phyloP scores from a whole-genome alignment of 371 early-diverging fungal species.

The Sporodiniella umbellata region DNA sequence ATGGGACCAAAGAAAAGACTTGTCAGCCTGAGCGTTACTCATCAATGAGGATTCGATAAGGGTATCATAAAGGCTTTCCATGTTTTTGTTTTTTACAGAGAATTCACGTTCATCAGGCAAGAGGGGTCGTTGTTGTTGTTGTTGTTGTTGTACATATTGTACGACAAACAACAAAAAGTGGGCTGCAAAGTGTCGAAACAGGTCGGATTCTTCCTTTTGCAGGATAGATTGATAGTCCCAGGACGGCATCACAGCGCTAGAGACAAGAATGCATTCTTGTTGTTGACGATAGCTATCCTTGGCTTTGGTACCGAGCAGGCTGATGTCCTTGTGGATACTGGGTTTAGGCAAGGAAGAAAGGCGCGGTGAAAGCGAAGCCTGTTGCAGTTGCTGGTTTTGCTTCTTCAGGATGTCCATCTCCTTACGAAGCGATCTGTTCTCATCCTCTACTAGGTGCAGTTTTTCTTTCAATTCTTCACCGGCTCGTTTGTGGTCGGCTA shows the following conservation, averaged over 20 bases:
- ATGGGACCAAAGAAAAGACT: constrained; percentile 41
- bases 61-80: constrained; percentile 44
- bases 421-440: constrained; percentile 55
- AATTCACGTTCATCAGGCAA: constrained; percentile 34
- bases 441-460: constrained; percentile 47
- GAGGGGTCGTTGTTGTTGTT: constrained; percentile 10
- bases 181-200: constrained; percentile 18
- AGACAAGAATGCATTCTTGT: constrained; percentile 40
- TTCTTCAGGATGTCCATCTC: constrained; percentile 48
- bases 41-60: constrained; percentile 40
- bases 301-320: constrained; percentile 43
- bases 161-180: constrained; percentile 27
- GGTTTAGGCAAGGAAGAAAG: constrained; percentile 34
- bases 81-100: constrained; percentile 19
- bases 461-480: constrained; percentile 46
- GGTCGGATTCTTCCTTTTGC: background rate
- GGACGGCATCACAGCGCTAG: constrained; percentile 45
- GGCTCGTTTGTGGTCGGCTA: constrained; percentile 62
- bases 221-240: constrained; percentile 44
- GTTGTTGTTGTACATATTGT: constrained; percentile 15
- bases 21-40: constrained; percentile 16
- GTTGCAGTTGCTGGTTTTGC: constrained; percentile 32
- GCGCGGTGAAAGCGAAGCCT: constrained; percentile 26
- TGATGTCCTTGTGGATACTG: constrained; percentile 46
- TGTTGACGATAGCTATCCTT: constrained; percentile 48